Conservation (phyloP, 352 stramenopile species). For the Thalassiosira sp. region DNA sequence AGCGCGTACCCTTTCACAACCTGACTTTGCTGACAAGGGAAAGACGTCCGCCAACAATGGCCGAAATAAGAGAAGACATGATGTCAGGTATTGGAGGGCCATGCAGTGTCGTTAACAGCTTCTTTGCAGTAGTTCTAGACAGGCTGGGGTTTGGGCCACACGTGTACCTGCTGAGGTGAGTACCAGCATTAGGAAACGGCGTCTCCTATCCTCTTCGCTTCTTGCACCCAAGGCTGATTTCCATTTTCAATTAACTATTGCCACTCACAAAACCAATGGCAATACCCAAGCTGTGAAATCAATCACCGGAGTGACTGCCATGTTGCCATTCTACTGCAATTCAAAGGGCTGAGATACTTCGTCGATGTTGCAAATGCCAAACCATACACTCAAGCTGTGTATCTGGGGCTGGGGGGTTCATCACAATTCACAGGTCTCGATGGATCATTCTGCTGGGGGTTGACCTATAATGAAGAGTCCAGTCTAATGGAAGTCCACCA, state of each 20-base stretch:
- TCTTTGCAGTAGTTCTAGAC: constrained; percentile 15
- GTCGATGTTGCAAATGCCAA: constrained; percentile 26
- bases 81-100: constrained; percentile 18
- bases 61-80: constrained; percentile 28
- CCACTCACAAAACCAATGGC: neutral
- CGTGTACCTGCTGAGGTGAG: constrained; percentile 17
- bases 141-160: constrained; percentile 16
- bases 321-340: constrained; percentile 26
- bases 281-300: constrained; percentile 20
- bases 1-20: constrained; percentile 15
- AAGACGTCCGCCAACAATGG: constrained; percentile 3
- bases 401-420: constrained; percentile 3
- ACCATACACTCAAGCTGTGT: constrained; percentile 11
- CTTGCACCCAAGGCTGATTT: no score
- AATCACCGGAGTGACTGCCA: constrained; percentile 18
- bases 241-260: no score
- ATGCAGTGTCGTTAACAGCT: constrained; percentile 19
- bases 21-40: constrained; percentile 18
- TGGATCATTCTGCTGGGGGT: constrained; percentile 15
- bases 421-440: constrained; percentile 1
- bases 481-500: constrained; percentile 13
- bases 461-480: constrained; percentile 5
- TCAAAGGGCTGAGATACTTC: constrained; percentile 20
- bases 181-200: neutral
- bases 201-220: no score